Evolutionary conservation across 1,139 yeast genomes (phyloP), one percentile per base, ranked within the genome.

Genomic region (Candida albicans): DNA sequence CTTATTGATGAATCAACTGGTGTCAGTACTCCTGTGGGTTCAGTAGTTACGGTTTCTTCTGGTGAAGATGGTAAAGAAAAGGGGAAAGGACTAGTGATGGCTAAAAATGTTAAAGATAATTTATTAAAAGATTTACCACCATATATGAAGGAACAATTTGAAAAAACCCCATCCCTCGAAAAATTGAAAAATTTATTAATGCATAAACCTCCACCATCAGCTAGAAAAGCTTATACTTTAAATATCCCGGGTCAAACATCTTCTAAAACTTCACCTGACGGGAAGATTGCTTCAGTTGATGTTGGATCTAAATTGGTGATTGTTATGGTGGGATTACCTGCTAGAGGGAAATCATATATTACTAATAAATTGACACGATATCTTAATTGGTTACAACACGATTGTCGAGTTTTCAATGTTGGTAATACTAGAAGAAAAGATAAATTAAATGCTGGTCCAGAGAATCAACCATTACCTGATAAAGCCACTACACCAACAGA

Each of bases 321-420:
- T 52, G 96, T 93, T 24, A 88, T 89, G 96, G 96, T 90, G 11
- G 97, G 97, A 0, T 68, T 89, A 33, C 96, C 96, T 0, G 96
- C 96, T 0, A 74, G 96, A 42, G 97, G 97, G 4, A 91, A 91
- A 64, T 85, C 95, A 6, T 91, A 90, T 61, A 87, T 91, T 52
- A 89, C 97, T 39, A 91, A 90, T 64, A 91, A 91, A 58, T 75
- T 91, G 39, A 84, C 95, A 10, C 68, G 97, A 46, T 91, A 87
- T 60, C 69, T 91, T 57, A 91, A 91, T 65, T 91, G 96, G 95
- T 79, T 87, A 44, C 96, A 90, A 65, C 95, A 89, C 58, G 90
- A 86, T 54, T 85, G 96, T 50, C 75, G 87, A 48, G 95, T 91
- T 8, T 91, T 91, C 69, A 91, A 91, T 59, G 98, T 91, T 29